Percentiles rank a stretch among this genome's conserved stretches.
Evolutionary conservation across 768 basidiomycete genomes (phyloP).

Genomic region (Macrolepiota dolichaula): DNA sequence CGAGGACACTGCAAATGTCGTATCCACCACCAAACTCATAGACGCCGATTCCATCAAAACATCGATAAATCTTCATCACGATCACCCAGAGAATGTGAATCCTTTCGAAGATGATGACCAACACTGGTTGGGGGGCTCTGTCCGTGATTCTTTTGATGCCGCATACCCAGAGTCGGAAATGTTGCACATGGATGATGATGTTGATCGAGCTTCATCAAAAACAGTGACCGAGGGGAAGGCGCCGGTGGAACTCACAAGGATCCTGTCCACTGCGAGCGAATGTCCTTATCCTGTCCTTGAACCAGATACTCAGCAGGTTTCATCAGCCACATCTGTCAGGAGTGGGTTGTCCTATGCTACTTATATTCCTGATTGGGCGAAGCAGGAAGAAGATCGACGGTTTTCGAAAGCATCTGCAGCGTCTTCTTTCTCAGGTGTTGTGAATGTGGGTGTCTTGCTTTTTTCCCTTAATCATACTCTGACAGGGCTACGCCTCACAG

Average conservation of each 20-base stretch:
- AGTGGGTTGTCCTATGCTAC: constrained; percentile 4
- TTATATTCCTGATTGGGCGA: background rate
- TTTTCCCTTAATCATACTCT: background rate
- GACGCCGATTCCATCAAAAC: background rate
- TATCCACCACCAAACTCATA: background rate
- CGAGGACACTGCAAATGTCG: background rate
- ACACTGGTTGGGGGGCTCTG: background rate
- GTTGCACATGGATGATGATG: background rate
- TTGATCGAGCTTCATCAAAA: background rate
- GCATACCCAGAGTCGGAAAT: constrained; percentile 1
- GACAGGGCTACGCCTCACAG: background rate
- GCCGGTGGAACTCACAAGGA: background rate
- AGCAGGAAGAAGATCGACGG: background rate
- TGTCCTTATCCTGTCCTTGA: constrained; percentile 5
- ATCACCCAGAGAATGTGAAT: background rate
- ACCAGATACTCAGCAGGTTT: background rate
- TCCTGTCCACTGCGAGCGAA: constrained; percentile 1
- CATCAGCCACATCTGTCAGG: background rate
- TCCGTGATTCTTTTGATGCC: background rate
- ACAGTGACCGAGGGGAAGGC: background rate
- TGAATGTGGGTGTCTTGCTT: background rate
- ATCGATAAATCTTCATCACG: background rate
- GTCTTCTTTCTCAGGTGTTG: background rate
- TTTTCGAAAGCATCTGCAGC: background rate
- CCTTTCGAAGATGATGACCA: background rate